Evolutionary conservation across 441 rosid species (phyloP), one percentile per base, ranked within the genome.

Genomic region (Eruca vesicaria): DNA sequence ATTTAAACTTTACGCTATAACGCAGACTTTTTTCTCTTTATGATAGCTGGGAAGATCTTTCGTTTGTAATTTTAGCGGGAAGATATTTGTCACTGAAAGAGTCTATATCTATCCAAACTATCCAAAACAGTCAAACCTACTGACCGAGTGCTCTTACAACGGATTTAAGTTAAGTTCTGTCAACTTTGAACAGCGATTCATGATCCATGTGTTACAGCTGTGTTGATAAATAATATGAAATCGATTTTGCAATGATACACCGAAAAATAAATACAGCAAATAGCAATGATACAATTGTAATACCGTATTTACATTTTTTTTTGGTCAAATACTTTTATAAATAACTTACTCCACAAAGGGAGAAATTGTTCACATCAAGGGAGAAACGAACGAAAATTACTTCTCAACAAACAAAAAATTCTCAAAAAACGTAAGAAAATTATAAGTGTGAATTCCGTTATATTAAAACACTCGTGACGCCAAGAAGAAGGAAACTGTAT

Each of bases 91-190:
- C 14, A 18, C 0, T 4, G 10, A 36, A 18, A 8, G 5, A 18
- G 45, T 16, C 19, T 14, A 45, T 61, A 33, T 59, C 7, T 36
- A 41, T 58, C 19, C 3, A 32, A 48, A 14, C 33, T 41, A 45
- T 61, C 16, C 5, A 32, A 53, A 38, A 14, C 32, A 19, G 74
- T 70, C 67, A 59, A 71, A n/a, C 19, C 45, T 9, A 23, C 28
- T 53, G 36, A 28, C 36, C 68, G 31, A 72, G 77, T 73, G 77
- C 77, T 64, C 64, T 65, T 38, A 64, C 57, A 63, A 64, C 77
- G 64, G 70, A 38, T 64, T 55, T 28, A 55, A 48, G 41, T 48
- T 29, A 29, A 8, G 61, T 14, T 64, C 8, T 48, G 59, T 66
- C 70, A 29, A 66, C 58, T 71, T 71, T 20, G 33, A 71, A 20